These are phyloP conservation scores for Volvox reticuliferus DNA, from an alignment of 139 green algal species.

Conservation along the genomic window DNA sequence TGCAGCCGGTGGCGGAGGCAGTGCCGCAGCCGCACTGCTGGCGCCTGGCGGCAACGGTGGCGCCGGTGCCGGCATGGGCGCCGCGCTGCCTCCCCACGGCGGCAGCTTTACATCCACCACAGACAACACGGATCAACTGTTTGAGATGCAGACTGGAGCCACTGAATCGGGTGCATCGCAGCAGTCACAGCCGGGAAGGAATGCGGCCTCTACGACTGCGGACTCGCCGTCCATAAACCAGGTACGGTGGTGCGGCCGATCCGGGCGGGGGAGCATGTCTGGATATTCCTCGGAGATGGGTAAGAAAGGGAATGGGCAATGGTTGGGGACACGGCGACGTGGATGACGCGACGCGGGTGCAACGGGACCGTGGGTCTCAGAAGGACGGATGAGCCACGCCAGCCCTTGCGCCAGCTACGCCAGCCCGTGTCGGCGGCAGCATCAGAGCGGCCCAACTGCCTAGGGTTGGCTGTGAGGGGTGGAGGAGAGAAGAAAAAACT, in stretches of 20 bases:
- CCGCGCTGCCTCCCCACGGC: not conserved
- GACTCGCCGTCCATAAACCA: constrained; percentile 51
- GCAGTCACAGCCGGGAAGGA: constrained; percentile 2
- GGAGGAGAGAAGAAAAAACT: no score
- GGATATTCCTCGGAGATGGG: no score
- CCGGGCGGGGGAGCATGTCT: no score
- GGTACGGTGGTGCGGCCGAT: not conserved
- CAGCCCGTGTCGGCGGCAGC: no score
- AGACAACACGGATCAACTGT: constrained; percentile 18
- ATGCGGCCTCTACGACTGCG: not conserved
- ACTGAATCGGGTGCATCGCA: constrained; percentile 32
- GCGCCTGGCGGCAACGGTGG: not conserved
- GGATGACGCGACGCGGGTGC: no score
- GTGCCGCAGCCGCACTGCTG: not conserved
- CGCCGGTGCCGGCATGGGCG: not conserved
- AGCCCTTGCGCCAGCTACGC: no score
- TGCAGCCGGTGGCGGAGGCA: not conserved
- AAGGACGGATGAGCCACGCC: no score
- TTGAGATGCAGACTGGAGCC: constrained; percentile 38
- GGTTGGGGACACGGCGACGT: no score
- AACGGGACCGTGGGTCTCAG: no score
- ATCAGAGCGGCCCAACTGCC: no score
- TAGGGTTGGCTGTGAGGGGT: no score
- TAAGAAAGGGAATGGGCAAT: no score
- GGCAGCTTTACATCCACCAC: constrained; percentile 31